phyloP scores from a whole-genome alignment of 2,329 filamentous ascomycete genomes.

The Graphiopsis chlorocephala region DNA sequence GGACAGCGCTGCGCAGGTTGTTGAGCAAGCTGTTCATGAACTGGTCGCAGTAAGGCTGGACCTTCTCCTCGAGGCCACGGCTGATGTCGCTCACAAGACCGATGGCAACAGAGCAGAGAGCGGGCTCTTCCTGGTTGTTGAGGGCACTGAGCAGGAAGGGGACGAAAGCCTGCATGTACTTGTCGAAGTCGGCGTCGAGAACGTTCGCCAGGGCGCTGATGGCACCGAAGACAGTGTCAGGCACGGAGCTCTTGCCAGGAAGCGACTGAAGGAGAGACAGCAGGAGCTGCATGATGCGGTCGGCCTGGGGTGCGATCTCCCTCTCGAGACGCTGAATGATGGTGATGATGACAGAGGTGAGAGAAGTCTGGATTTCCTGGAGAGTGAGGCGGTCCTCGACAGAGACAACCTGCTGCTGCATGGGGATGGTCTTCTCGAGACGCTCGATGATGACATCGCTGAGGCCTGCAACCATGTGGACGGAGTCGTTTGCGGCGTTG shows the following conservation, averaged over 20 bases:
- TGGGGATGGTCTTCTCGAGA: slow-evolving; percentile 80
- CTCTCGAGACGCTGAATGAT: slow-evolving; percentile 89
- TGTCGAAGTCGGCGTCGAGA: slow-evolving; percentile 86
- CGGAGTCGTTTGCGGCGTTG: slow-evolving; percentile 82
- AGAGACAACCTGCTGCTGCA: slow-evolving; percentile 92
- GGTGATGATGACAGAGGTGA: slow-evolving; percentile 85
- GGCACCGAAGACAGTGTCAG: slow-evolving; percentile 88
- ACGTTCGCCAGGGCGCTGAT: slow-evolving; percentile 90
- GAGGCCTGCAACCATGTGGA: slow-evolving; percentile 74
- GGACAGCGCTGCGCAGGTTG: slow-evolving; percentile 80
- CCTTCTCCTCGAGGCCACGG: slow-evolving; percentile 81
- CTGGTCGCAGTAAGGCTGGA: slow-evolving; percentile 90
- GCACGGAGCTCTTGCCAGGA: slow-evolving; percentile 84
- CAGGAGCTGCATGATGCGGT: slow-evolving; percentile 88
- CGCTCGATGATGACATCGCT: slow-evolving; percentile 88
- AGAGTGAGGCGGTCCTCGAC: slow-evolving; percentile 94
- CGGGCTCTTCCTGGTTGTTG: slow-evolving; percentile 91
- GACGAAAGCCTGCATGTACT: slow-evolving; percentile 95
- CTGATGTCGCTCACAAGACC: slow-evolving; percentile 96
- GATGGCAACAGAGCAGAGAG: slow-evolving; percentile 94
- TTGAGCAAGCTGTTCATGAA: slow-evolving; percentile 98
- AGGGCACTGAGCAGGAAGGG: slow-evolving; percentile 93
- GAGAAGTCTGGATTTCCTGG: slow-evolving; percentile 96
- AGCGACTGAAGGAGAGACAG: slow-evolving; percentile 76
- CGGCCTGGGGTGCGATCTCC: slow-evolving; percentile 84